Conservation (phyloP, 2,329 filamentous ascomycete species). For the Fonsecaea multimorphosa region DNA sequence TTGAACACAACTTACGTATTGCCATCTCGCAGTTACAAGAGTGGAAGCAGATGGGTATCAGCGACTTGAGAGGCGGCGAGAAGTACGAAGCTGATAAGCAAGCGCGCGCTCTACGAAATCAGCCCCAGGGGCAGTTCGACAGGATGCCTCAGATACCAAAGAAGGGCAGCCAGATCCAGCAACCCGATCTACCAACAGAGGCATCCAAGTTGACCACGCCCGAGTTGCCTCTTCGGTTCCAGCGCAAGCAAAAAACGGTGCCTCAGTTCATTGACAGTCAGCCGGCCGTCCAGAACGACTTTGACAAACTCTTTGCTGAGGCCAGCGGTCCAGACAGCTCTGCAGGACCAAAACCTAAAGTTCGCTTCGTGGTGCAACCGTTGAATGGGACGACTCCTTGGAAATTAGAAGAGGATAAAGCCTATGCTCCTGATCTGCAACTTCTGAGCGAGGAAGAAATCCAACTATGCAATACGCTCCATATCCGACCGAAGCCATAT, state of each 20-base stretch:
- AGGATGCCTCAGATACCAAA: conserved; percentile 67
- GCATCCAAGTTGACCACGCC: conserved; percentile 78
- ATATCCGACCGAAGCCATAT: conserved; percentile 92
- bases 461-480: conserved; percentile 82
- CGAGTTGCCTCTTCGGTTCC: conserved; percentile 71
- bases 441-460: conserved; percentile 82
- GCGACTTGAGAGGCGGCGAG: conserved; percentile 82
- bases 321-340: conserved; percentile 55
- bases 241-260: conserved; percentile 49
- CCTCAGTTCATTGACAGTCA: conserved; percentile 43
- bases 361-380: conserved; percentile 60
- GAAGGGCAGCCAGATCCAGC: conserved; percentile 71
- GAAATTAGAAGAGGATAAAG: conserved; percentile 74
- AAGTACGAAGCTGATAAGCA: conserved; percentile 93
- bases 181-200: conserved; percentile 74
- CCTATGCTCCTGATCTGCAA: conserved; percentile 74
- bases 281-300: conserved; percentile 55
- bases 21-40: conserved; percentile 92
- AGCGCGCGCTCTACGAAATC: conserved; percentile 67
- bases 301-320: conserved; percentile 62
- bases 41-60: conserved; percentile 85
- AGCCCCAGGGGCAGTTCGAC: conserved; percentile 81
- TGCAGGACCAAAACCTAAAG: conserved; percentile 47
- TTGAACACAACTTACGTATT: conserved; percentile 88
- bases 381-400: conserved; percentile 58